Evolutionary conservation across 306 rosid genomes (phyloP), one percentile per base, ranked within the genome.

Genomic region (Vigna radiata): DNA sequence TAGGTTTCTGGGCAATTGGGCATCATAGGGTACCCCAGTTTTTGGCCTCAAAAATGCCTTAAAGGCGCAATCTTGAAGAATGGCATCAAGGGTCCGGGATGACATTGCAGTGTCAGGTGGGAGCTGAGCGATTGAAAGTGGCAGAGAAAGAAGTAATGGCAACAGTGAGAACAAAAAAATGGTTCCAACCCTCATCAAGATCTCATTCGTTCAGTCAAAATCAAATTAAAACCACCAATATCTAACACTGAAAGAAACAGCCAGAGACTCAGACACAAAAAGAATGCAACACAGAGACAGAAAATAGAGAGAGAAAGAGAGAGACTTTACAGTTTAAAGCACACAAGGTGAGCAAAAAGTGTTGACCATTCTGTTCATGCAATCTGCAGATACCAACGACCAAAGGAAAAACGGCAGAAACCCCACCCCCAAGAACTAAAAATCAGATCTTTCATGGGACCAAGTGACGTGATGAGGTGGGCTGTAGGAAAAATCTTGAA

Each of bases 51-150:
- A 8, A 59, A 90, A 50, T 44, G 90, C 86, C 84, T 80, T 84
- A 81, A 90, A 90, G 60, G 91, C 94, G 17, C 56, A 78, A 52
- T 73, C 79, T 81, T 88, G 94, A 64, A 90, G 91, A 55, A 88
- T 44, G 11, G 91, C 85, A 75, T 90, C 91, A 27, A 90, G 81
- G 47, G 91, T 63, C 12, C 86, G 82, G 23, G 94, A 77, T 55
- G 94, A 87, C 4, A 85, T 50, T 16, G n/a, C 80, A 39, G 62
- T n/a, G 29, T 65, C 23, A 13, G 63, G 62, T 55, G 68, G 41
- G 4, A 62, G 36, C 68, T 69, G 84, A 69, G 87, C 67, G 46
- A 61, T 47, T 61, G 82, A 79, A 71, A 81, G 65, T 75, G 43
- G 74, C 6, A 81, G 47, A 49, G 55, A 72, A 58, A 83, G 82